Conservation (phyloP, 371 early-diverging fungal genomes). For the Mycotypha africana region DNA sequence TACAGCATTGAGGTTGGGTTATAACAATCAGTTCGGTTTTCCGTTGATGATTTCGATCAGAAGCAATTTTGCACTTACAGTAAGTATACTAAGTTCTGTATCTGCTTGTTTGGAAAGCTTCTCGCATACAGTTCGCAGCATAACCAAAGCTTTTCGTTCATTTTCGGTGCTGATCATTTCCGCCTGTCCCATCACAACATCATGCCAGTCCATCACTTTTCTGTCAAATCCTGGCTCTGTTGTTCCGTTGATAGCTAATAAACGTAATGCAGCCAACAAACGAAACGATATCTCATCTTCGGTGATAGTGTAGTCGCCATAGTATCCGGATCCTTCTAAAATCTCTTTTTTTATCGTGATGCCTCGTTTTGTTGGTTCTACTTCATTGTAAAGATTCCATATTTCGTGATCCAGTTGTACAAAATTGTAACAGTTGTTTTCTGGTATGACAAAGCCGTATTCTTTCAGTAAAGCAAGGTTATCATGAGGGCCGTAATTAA, state of each 20-base stretch:
- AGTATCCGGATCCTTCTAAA: slow-evolving; percentile 41
- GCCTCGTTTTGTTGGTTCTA: slow-evolving; percentile 32
- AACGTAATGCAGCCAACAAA: slow-evolving; percentile 39
- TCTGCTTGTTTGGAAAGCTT: slow-evolving; percentile 8
- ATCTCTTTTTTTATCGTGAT: slow-evolving; percentile 37
- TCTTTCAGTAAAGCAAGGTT: slow-evolving; percentile 54
- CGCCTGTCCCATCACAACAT: slow-evolving; percentile 47
- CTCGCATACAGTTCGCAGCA: slow-evolving; percentile 30
- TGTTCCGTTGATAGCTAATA: slow-evolving; percentile 31
- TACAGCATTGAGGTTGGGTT: background rate
- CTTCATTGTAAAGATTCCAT: slow-evolving; percentile 28
- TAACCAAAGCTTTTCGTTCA: slow-evolving; percentile 37
- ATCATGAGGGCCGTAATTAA: slow-evolving; percentile 59
- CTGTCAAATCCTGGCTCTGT: slow-evolving; percentile 27
- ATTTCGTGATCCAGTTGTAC: slow-evolving; percentile 47
- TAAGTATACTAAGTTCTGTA: slow-evolving; percentile 10
- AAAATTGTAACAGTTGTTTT: slow-evolving; percentile 51
- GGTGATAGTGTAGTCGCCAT: slow-evolving; percentile 47
- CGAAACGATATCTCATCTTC: slow-evolving; percentile 48
- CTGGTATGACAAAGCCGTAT: slow-evolving; percentile 52
- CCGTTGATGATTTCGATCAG: too few species aligned
- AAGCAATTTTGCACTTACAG: too few species aligned
- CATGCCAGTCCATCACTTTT: slow-evolving; percentile 46
- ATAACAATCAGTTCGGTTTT: background rate
- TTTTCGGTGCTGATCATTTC: slow-evolving; percentile 48